These are phyloP conservation scores for Xylaria venustula DNA, from an alignment of 495 filamentous ascomycete genomes.

Conservation along the genomic window DNA sequence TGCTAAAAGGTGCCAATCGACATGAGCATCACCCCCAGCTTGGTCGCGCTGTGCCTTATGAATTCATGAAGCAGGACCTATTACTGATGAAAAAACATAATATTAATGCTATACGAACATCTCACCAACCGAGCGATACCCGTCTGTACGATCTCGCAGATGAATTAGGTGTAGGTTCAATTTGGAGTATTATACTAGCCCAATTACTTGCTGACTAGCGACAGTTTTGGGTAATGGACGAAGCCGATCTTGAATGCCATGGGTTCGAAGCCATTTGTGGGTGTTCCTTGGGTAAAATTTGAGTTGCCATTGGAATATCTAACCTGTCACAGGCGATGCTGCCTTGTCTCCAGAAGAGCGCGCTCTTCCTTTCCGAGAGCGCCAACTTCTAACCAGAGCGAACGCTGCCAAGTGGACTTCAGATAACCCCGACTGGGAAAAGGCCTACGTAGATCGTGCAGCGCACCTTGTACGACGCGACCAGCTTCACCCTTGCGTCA, in stretches of 20 bases:
- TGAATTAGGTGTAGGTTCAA: conserved; percentile 52
- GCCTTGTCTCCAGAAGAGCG: conserved; percentile 25
- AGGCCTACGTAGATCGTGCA: conserved; percentile 65
- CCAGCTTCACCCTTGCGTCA: conserved; percentile 63
- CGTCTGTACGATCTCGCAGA: conserved; percentile 61
- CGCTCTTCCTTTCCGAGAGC: conserved; percentile 29
- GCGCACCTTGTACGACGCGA: conserved; percentile 62
- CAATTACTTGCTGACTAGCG: background rate
- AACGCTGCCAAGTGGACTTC: conserved; percentile 57
- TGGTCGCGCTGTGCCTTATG: conserved; percentile 59
- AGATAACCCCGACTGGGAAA: conserved; percentile 62
- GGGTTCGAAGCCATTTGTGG: conserved; percentile 54
- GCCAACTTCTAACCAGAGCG: conserved; percentile 51
- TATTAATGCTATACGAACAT: conserved; percentile 62
- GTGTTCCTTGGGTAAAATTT: conserved; percentile 7
- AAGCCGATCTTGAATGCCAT: conserved; percentile 70
- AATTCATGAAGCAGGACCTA: conserved; percentile 57
- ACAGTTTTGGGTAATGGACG: conserved; percentile 65
- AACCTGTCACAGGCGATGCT: conserved; percentile 18
- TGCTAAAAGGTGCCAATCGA: conserved; percentile 60
- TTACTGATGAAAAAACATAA: conserved; percentile 68
- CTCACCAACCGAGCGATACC: conserved; percentile 61
- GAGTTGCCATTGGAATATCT: background rate
- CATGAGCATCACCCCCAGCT: conserved; percentile 62
- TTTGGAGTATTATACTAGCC: background rate